Base-by-base conservation (phyloP, 2,329 filamentous ascomycete species). In the Tolypocladium tundrense region DNA sequence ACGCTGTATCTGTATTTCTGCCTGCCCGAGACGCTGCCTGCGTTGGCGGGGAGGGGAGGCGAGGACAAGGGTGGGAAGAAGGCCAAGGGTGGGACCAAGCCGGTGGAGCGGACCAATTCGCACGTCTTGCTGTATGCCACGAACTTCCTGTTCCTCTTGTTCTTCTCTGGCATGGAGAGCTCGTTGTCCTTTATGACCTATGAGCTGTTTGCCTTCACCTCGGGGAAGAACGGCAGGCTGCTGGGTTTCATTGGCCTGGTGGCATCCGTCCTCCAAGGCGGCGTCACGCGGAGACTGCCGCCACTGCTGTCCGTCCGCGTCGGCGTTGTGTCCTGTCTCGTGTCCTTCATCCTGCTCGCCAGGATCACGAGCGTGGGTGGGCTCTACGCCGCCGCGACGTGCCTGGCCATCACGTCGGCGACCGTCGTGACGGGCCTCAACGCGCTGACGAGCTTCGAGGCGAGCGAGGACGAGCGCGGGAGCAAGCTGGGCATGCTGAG, bases 91-190 rank as follows among this genome's bases (percentile, higher is more conserved):
- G 61, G 63, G 58, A 41, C 69, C 59, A 58, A 67, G 59, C 58
- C 63, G 13, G 59, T 72, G 31, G 73, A 75, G 65, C 79, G 88
- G 59, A 96, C 90, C 3, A 97, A 97, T 73, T 91, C 88, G 4
- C 91, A 94, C 64, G 75, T 84, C 37, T 71, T 96, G 14, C 84
- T 99, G 53, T 97, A 97, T 70, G 75, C 87, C 1, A 86, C 90
- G 0, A 94, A 99, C 73, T 88, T 97, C 68, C 76, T 87, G 53
- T 99, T 99, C 73, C 85, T 99, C 60, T 85, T 99, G 14, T 96
- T 96, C 74, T 99, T 99, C 75, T 96, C 91, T 2, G 94, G 94
- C 60, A 93, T 99, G 88, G 94, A 99, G 70, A 97, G 96, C 72
- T 96, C 91, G 1, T 82, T 99, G 3, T 92, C 94, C 0, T 99